Conservation (phyloP, 1,139 yeast species). For the Casaregolazyma lundiana region DNA sequence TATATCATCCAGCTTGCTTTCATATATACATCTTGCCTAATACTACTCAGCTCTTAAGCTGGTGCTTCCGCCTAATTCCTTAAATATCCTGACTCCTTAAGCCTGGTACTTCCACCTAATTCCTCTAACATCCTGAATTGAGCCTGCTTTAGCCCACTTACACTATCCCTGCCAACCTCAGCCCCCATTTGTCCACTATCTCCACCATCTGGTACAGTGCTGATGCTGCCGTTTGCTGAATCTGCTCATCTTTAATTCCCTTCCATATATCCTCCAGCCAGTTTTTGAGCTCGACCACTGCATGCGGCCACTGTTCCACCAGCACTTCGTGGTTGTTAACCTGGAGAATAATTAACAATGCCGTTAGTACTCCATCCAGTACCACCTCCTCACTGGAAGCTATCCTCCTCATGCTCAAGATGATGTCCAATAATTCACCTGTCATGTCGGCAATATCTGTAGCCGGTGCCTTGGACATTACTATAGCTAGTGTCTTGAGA, state of each 20-base stretch:
- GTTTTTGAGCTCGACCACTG: slow-evolving; percentile 35
- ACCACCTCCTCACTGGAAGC: slow-evolving; percentile 23
- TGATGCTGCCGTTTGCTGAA: slow-evolving; percentile 50
- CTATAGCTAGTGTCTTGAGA: slow-evolving; percentile 51
- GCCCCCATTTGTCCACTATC: slow-evolving; percentile 28
- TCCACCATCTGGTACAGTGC: slow-evolving; percentile 41
- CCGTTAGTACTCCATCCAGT: slow-evolving; percentile 47
- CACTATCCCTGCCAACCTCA: slow-evolving; percentile 27
- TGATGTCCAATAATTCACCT: slow-evolving; percentile 45
- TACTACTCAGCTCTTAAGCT: no score
- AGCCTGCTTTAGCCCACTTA: no score
- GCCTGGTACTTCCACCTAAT: no score
- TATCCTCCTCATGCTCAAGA: slow-evolving; percentile 24
- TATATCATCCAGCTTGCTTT: no score
- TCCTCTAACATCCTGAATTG: neutral
- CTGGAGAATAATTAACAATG: slow-evolving; percentile 45
- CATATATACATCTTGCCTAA: no score
- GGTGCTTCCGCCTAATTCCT: no score
- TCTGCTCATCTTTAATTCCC: slow-evolving; percentile 41
- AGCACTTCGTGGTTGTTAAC: slow-evolving; percentile 40
- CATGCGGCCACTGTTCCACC: slow-evolving; percentile 31
- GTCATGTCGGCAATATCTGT: slow-evolving; percentile 55
- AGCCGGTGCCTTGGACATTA: slow-evolving; percentile 58
- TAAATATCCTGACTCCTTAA: no score
- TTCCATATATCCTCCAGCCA: slow-evolving; percentile 48